Evolutionary conservation across 192 early-diverging fungal genomes (phyloP).

Genomic region (Gamsiella multidivaricata): DNA sequence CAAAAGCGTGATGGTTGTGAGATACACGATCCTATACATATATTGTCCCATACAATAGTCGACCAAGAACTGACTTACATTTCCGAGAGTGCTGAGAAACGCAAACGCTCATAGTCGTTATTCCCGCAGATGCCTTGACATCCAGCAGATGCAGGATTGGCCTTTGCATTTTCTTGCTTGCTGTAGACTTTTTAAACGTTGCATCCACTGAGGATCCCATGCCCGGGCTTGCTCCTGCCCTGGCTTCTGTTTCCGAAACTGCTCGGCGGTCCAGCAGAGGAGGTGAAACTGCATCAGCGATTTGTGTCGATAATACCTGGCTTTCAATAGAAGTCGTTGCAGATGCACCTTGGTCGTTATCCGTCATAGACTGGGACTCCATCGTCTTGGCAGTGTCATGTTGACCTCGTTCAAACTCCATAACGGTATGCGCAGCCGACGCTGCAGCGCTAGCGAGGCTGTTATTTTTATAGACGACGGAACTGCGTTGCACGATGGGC

Average conservation of each 20-base stretch:
- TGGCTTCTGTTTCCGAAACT: not conserved
- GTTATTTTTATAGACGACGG: not conserved
- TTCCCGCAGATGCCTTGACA: conserved; percentile 40
- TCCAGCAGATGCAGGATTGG: conserved; percentile 43
- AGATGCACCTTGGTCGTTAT: not conserved
- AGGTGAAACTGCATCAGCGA: conserved; percentile 9
- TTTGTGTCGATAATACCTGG: conserved; percentile 34
- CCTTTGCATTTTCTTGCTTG: not conserved
- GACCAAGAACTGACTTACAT: conserved; percentile 3
- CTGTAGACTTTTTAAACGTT: not conserved
- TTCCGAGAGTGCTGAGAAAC: conserved; percentile 43
- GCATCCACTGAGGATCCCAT: not conserved
- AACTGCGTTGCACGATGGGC: conserved; percentile 12
- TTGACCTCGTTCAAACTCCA: too few species aligned
- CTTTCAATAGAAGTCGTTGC: conserved; percentile 28
- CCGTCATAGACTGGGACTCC: not conserved
- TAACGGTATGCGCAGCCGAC: not conserved
- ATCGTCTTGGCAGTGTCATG: not conserved
- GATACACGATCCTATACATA: not conserved
- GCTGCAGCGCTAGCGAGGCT: not conserved
- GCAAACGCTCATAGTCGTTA: conserved; percentile 34
- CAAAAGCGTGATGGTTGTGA: not conserved
- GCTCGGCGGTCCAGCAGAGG: not conserved
- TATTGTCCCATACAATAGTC: not conserved
- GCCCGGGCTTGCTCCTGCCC: not conserved